phyloP scores from a whole-genome alignment of 257 asterid species.

The Schizonepeta tenuifolia region DNA sequence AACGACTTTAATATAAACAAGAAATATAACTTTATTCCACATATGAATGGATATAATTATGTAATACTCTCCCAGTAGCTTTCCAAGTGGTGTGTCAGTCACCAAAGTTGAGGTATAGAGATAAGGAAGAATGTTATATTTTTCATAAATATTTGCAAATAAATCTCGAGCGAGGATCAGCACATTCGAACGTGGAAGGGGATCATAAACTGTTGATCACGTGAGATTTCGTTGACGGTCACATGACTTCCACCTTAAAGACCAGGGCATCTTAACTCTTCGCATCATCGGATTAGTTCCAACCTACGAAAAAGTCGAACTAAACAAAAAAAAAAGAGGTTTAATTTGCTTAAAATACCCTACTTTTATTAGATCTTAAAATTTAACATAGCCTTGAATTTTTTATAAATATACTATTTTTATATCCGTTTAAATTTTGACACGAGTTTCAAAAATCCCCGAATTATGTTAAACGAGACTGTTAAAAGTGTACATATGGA shows the following conservation, averaged over 20 bases:
- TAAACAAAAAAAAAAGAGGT: background rate
- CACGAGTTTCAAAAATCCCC: too few relatives aligned
- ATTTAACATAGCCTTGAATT: too few relatives aligned
- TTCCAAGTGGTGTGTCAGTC: background rate
- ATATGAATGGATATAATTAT: background rate
- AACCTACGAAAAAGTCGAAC: slow-evolving; percentile 18
- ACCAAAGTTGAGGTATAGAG: background rate
- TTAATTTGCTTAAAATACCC: too few relatives aligned
- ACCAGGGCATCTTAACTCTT: slow-evolving; percentile 22
- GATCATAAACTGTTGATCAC: slow-evolving; percentile 32
- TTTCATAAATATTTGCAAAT: background rate
- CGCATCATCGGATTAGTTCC: slow-evolving; percentile 24
- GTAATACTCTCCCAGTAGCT: background rate
- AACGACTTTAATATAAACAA: background rate
- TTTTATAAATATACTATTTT: too few relatives aligned
- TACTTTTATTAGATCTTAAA: too few relatives aligned
- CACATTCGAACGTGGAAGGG: slow-evolving; percentile 32
- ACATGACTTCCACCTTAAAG: slow-evolving; percentile 37
- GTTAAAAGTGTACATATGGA: too few relatives aligned
- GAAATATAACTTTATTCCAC: background rate
- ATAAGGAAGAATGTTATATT: background rate
- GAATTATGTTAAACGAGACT: too few relatives aligned
- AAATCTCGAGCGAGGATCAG: background rate
- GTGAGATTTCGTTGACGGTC: slow-evolving; percentile 35
- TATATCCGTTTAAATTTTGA: too few relatives aligned